A percentile compares a stretch with the other conserved stretches of the same genome.
Conservation (phyloP, 306 rosid species). For the Lagenaria siceraria region DNA sequence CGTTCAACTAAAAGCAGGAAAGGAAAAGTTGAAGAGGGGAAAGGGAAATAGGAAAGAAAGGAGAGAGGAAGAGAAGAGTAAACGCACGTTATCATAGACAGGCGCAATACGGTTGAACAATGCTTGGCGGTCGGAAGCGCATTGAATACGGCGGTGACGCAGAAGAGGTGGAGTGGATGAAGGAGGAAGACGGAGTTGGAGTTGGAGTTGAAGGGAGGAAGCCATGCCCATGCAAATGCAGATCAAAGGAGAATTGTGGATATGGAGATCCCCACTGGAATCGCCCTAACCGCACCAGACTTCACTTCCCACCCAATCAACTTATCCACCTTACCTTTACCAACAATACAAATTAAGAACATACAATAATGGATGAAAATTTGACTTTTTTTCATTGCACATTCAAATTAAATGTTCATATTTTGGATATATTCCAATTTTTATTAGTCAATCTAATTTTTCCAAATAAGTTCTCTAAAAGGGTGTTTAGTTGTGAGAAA, state of each 20-base stretch:
- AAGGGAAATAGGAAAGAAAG: neutral
- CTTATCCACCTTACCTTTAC: neutral
- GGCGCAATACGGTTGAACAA: constrained; percentile 82
- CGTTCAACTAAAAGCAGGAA: constrained; percentile 40
- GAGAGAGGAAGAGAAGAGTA: neutral
- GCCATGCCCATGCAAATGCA: constrained; percentile 15
- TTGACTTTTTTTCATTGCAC: too few species aligned
- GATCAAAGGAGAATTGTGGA: neutral
- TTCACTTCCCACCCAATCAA: neutral
- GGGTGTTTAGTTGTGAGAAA: too few species aligned
- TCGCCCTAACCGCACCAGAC: neutral
- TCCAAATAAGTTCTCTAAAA: too few species aligned
- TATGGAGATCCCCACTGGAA: neutral
- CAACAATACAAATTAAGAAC: neutral
- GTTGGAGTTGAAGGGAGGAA: neutral
- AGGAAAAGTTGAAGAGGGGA: neutral
- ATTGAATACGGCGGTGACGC: constrained; percentile 24
- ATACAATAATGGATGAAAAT: too few species aligned
- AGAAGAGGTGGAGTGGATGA: constrained; percentile 11
- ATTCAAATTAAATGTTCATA: too few species aligned
- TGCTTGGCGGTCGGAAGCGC: constrained; percentile 42
- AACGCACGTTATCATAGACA: constrained; percentile 59
- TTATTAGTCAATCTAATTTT: too few species aligned
- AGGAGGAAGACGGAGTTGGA: constrained; percentile 16
- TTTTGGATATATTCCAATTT: too few species aligned